phyloP scores from a whole-genome alignment of 2,329 filamentous ascomycete species.

The Neophaeococcomyces aloes region DNA sequence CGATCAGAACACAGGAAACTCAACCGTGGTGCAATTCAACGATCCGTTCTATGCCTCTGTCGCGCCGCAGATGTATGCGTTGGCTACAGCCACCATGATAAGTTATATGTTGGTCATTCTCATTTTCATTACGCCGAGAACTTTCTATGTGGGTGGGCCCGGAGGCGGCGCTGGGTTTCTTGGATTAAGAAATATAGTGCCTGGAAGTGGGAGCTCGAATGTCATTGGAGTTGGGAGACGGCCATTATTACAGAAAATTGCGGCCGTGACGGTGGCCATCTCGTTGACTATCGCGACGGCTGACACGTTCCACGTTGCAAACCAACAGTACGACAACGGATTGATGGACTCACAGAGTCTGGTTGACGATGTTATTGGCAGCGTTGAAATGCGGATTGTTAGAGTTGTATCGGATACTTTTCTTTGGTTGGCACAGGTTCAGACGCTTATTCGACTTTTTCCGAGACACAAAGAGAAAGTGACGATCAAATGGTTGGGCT shows the following conservation, averaged over 20 bases:
- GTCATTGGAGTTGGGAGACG: conserved; percentile 80
- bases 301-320: conserved; percentile 77
- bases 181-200: conserved; percentile 74
- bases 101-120: conserved; percentile 89
- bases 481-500: conserved; percentile 97
- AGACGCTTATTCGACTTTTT: conserved; percentile 90
- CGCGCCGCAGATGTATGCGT: conserved; percentile 84
- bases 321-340: conserved; percentile 67
- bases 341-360: conserved; percentile 68
- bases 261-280: conserved; percentile 55
- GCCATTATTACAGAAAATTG: conserved; percentile 79
- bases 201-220: conserved; percentile 41
- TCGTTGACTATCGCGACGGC: conserved; percentile 88
- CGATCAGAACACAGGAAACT: conserved; percentile 26
- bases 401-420: conserved; percentile 92
- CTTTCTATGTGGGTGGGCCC: conserved; percentile 72
- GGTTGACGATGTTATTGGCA: conserved; percentile 69
- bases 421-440: conserved; percentile 92
- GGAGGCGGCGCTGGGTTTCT: conserved; percentile 60
- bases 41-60: conserved; percentile 92
- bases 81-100: conserved; percentile 81
- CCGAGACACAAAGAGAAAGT: conserved; percentile 95
- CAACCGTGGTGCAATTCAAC: conserved; percentile 54
- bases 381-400: conserved; percentile 77
- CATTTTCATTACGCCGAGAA: conserved; percentile 87